Evolutionary conservation across 805 yeast species (phyloP).

Genomic region (Starmerella ratchasimensis): DNA sequence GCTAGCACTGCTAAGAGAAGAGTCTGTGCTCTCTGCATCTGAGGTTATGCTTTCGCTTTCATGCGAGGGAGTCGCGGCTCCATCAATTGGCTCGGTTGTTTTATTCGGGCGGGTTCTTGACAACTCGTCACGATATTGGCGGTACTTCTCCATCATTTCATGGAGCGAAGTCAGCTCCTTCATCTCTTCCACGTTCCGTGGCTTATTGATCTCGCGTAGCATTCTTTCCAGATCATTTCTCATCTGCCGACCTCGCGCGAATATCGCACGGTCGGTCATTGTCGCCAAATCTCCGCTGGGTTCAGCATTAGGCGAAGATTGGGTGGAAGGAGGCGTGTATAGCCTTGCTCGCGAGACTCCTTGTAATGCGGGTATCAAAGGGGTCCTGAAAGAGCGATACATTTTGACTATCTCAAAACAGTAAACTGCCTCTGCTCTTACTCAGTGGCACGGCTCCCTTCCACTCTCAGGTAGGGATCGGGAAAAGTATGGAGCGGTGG

Average conservation of each 20-base stretch:
- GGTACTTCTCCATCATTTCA: slow-evolving; percentile 19
- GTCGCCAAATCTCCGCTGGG: too few species aligned
- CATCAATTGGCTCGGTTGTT: background rate
- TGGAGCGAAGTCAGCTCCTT: slow-evolving; percentile 16
- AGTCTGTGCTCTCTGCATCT: too few species aligned
- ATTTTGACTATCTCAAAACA: too few species aligned
- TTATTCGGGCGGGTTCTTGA: background rate
- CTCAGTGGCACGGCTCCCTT: too few species aligned
- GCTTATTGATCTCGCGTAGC: slow-evolving; percentile 4
- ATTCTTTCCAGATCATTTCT: slow-evolving; percentile 4
- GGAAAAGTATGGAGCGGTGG: too few species aligned
- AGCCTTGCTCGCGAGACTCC: slow-evolving; percentile 14
- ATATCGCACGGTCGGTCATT: too few species aligned
- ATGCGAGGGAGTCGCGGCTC: too few species aligned
- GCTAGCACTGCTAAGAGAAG: too few species aligned
- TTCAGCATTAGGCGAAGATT: background rate
- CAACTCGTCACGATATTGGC: slow-evolving; percentile 15
- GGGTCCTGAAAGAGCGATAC: slow-evolving; percentile 17
- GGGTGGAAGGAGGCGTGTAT: slow-evolving; percentile 5
- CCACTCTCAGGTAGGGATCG: too few species aligned
- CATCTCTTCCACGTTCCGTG: slow-evolving; percentile 13
- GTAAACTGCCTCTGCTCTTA: too few species aligned
- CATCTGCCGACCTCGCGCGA: slow-evolving; percentile 6
- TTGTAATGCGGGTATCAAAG: slow-evolving; percentile 14
- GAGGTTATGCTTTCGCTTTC: too few species aligned